Evolutionary conservation across 352 stramenopile genomes (phyloP).

Genomic region (Pythium phragmiticola): DNA sequence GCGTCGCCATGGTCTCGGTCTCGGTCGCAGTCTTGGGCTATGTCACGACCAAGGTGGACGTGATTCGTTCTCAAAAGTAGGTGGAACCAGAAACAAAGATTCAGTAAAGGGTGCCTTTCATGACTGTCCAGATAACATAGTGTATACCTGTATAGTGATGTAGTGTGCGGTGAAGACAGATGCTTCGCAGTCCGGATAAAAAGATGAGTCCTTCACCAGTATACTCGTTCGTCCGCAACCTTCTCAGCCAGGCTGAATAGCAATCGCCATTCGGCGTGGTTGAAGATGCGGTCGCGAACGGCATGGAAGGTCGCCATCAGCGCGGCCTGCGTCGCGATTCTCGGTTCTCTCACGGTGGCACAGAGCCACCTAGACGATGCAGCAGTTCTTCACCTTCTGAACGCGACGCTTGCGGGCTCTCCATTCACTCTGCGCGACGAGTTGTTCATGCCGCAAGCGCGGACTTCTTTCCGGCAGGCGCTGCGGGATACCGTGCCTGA

Average conservation of each 20-base stretch:
- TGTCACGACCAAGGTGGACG: slow-evolving; percentile 58
- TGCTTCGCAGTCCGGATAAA: neutral
- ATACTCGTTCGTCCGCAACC: slow-evolving; percentile 11
- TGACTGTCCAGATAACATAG: neutral
- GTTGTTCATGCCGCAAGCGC: slow-evolving; percentile 17
- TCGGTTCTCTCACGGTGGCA: neutral
- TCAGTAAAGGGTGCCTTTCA: neutral
- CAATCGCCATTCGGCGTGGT: slow-evolving; percentile 1
- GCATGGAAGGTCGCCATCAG: slow-evolving; percentile 14
- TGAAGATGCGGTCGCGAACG: slow-evolving; percentile 22
- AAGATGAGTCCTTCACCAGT: slow-evolving; percentile 14
- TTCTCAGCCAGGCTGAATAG: neutral
- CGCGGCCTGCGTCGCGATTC: neutral
- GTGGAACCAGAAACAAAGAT: neutral
- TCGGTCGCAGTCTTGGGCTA: slow-evolving; percentile 71
- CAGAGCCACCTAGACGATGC: neutral
- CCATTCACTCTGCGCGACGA: slow-evolving; percentile 13
- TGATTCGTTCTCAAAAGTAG: slow-evolving; percentile 27
- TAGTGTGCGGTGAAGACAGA: neutral
- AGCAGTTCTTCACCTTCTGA: slow-evolving; percentile 7
- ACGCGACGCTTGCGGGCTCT: slow-evolving; percentile 22
- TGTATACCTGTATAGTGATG: neutral
- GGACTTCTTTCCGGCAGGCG: slow-evolving; percentile 33
- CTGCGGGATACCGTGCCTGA: slow-evolving; percentile 51
- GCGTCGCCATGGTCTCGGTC: slow-evolving; percentile 63